Percentiles rank a stretch among this genome's conserved stretches.
Conservation (phyloP, 2,329 filamentous ascomycete species). For the Botrytis porri region DNA sequence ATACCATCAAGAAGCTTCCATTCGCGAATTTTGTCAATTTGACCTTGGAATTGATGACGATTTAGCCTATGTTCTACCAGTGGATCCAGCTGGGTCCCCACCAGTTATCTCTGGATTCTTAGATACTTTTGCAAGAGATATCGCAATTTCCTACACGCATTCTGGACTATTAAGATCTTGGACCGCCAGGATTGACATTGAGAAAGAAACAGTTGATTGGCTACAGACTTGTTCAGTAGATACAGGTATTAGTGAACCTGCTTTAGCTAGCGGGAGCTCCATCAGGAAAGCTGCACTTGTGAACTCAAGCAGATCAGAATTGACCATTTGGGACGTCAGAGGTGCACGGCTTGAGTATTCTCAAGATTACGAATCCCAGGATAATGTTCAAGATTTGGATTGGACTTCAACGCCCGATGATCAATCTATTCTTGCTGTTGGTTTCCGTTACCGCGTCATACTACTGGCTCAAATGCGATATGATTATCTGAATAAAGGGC, state of each 20-base stretch:
- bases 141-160: constrained; percentile 80
- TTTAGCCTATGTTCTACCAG: constrained; percentile 68
- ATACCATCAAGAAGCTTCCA: constrained; percentile 38
- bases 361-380: constrained; percentile 68
- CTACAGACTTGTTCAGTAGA: constrained; percentile 77
- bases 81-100: constrained; percentile 78
- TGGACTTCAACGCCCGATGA: constrained; percentile 91
- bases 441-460: constrained; percentile 81
- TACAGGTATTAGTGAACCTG: constrained; percentile 69
- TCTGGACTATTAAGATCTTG: constrained; percentile 76
- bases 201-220: constrained; percentile 68
- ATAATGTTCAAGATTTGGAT: constrained; percentile 80
- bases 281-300: constrained; percentile 85
- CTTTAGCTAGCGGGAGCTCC: constrained; percentile 79
- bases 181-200: constrained; percentile 71
- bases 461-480: constrained; percentile 85
- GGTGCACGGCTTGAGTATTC: constrained; percentile 79
- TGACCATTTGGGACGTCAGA: constrained; percentile 90
- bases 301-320: constrained; percentile 65
- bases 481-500: constrained; percentile 82
- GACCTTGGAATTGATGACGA: constrained; percentile 59
- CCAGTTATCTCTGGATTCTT: constrained; percentile 73
- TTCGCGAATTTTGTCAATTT: constrained; percentile 70
- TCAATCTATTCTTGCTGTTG: constrained; percentile 87
- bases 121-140: constrained; percentile 81